phyloP scores from a whole-genome alignment of 83 land plant genomes.

The Isoetes engelmannii region DNA sequence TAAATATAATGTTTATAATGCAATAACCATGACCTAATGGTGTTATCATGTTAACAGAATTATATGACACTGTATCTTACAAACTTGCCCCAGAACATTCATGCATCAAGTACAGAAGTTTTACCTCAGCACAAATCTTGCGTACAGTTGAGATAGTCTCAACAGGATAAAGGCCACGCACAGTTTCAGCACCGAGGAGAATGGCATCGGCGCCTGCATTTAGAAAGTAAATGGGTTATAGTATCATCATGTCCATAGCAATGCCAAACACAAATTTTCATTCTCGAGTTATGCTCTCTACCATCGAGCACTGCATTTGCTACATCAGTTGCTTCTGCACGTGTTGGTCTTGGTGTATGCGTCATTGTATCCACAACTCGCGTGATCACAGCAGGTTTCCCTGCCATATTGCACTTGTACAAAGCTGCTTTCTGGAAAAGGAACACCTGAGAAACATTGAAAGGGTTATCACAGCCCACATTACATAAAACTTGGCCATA shows the following conservation, averaged over 20 bases:
- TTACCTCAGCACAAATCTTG: constrained; percentile 2
- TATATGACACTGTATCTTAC: too few species aligned
- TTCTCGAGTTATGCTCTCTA: background rate
- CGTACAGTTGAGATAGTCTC: background rate
- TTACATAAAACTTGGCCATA: background rate
- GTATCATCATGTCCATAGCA: background rate
- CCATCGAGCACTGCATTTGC: constrained; percentile 10
- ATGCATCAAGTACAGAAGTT: too few species aligned
- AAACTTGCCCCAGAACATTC: too few species aligned
- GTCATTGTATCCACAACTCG: constrained; percentile 11
- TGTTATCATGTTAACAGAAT: too few species aligned
- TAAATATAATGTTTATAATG: background rate
- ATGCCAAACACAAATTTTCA: background rate
- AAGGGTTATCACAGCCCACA: background rate
- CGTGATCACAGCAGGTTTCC: constrained; percentile 8
- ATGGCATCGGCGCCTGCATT: constrained; percentile 1
- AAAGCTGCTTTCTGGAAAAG: constrained; percentile 4
- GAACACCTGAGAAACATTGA: constrained; percentile 1
- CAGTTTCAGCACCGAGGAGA: constrained; percentile 1
- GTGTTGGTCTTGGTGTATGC: constrained; percentile 1
- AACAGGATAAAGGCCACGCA: background rate
- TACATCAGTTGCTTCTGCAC: constrained; percentile 9
- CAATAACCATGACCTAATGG: too few species aligned
- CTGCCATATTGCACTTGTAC: constrained; percentile 5
- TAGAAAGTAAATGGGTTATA: background rate